A percentile compares a stretch with the other conserved stretches of the same genome.
These are phyloP conservation scores for Nannochloris sp. DNA, from an alignment of 139 green algal genomes.

Conservation along the genomic window DNA sequence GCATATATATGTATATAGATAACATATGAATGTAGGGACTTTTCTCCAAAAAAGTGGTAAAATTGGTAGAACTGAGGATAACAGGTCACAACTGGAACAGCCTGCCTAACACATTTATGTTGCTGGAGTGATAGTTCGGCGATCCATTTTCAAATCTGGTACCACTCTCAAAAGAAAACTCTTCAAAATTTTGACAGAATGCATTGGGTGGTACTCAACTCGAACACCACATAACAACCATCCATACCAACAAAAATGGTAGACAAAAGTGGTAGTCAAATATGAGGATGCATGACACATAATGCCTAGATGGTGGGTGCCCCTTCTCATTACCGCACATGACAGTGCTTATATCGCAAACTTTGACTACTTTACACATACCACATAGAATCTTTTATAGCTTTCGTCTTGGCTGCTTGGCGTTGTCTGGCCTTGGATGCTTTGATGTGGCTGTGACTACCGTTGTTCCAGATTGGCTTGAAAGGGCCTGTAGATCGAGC, in stretches of 20 bases:
- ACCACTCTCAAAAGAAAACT: background rate
- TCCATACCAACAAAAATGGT: slow-evolving; percentile 3
- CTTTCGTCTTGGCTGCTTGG: slow-evolving; percentile 4
- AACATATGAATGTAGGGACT: slow-evolving; percentile 1
- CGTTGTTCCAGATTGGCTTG: background rate
- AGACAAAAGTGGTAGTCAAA: slow-evolving; percentile 4
- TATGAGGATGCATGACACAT: slow-evolving; percentile 5
- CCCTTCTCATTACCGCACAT: background rate
- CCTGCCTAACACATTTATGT: background rate
- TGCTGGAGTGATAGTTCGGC: background rate
- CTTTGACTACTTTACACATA: slow-evolving; percentile 1
- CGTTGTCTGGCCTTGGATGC: slow-evolving; percentile 4
- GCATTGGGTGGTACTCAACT: slow-evolving; percentile 3
- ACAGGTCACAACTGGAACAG: background rate
- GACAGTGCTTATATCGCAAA: background rate
- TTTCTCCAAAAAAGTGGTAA: background rate
- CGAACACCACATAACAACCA: slow-evolving; percentile 1
- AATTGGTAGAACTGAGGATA: background rate
- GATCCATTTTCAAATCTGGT: background rate
- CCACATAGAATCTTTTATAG: slow-evolving; percentile 3
- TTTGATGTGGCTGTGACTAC: slow-evolving; percentile 1
- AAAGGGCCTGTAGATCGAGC: background rate
- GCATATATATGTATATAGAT: background rate
- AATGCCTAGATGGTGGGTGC: slow-evolving; percentile 1
- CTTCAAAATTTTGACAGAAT: slow-evolving; percentile 2